Percentiles rank a stretch among this genome's conserved stretches.
Evolutionary conservation across 2,329 filamentous ascomycete genomes (phyloP).

Genomic region (Chlorencoelia australis): DNA sequence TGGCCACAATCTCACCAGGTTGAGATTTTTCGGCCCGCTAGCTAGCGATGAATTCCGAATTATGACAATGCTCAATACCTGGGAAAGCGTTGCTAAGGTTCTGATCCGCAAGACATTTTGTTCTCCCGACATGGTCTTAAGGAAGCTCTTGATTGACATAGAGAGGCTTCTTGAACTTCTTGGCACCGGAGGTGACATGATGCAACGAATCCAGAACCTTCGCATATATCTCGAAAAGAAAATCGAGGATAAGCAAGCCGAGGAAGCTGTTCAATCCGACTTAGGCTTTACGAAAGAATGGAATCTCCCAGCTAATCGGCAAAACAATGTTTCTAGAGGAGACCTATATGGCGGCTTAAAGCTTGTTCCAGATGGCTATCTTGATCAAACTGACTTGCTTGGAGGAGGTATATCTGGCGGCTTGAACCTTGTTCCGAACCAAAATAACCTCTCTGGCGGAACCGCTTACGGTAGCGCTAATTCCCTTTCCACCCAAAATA

Average conservation of each 20-base stretch:
- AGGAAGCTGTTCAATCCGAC: no score
- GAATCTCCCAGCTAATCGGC: no score
- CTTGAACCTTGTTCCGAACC: no score
- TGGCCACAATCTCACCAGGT: slow-evolving; percentile 32
- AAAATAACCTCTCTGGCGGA: no score
- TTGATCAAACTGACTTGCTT: slow-evolving; percentile 2
- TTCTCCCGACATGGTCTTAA: slow-evolving; percentile 36
- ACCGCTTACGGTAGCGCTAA: no score
- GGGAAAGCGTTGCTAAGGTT: slow-evolving; percentile 36
- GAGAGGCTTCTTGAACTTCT: slow-evolving; percentile 39
- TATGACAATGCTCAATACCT: slow-evolving; percentile 36
- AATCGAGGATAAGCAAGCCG: no score
- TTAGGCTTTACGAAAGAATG: no score
- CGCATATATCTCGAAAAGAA: slow-evolving; percentile 18
- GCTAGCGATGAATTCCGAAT: slow-evolving; percentile 29
- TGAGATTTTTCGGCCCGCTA: slow-evolving; percentile 35
- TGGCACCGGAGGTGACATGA: slow-evolving; percentile 21
- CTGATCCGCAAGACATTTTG: slow-evolving; percentile 42
- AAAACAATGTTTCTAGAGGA: slow-evolving; percentile 3
- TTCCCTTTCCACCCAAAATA: no score
- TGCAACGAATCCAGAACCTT: slow-evolving; percentile 22
- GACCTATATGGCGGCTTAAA: slow-evolving; percentile 17
- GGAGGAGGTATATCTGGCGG: no score
- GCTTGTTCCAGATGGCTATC: slow-evolving; percentile 16
- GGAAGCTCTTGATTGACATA: slow-evolving; percentile 39